A percentile compares a stretch with the other conserved stretches of the same genome.
These are phyloP conservation scores for Spirogloea muscicola DNA, from an alignment of 139 green algal species.

Conservation along the genomic window DNA sequence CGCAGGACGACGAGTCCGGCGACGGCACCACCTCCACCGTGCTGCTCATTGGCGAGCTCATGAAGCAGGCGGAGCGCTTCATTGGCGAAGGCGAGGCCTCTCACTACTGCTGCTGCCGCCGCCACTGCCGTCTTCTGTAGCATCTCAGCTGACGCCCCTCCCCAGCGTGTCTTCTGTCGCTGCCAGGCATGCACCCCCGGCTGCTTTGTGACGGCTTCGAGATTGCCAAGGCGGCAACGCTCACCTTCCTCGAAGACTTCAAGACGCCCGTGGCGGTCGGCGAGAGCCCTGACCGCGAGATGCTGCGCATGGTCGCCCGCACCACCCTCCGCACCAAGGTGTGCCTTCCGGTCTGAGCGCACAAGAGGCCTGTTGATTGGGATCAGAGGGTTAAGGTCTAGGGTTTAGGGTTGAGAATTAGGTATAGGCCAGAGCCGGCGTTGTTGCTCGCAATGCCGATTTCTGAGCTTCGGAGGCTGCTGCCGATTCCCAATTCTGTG, in stretches of 20 bases:
- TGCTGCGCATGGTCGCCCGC: slow-evolving; percentile 81
- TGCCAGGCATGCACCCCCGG: slow-evolving; percentile 77
- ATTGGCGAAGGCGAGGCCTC: slow-evolving; percentile 77
- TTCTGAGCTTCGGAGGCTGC: too few species aligned
- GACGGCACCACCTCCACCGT: slow-evolving; percentile 96
- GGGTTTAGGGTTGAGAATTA: too few species aligned
- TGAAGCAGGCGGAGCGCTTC: slow-evolving; percentile 95
- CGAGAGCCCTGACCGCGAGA: slow-evolving; percentile 63
- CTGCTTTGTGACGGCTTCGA: slow-evolving; percentile 94
- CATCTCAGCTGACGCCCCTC: background rate
- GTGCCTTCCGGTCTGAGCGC: too few species aligned
- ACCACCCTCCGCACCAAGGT: slow-evolving; percentile 91
- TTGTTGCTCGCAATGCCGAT: too few species aligned
- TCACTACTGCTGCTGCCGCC: too few species aligned
- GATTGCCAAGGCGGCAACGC: slow-evolving; percentile 73
- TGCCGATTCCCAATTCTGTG: too few species aligned
- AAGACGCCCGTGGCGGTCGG: slow-evolving; percentile 58
- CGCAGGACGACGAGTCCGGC: slow-evolving; percentile 93
- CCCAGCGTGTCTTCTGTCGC: background rate
- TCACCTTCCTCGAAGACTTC: slow-evolving; percentile 89
- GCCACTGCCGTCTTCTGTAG: too few species aligned
- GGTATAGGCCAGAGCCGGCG: too few species aligned
- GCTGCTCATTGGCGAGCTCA: slow-evolving; percentile 95
- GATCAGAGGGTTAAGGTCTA: too few species aligned
- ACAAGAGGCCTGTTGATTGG: too few species aligned